These are phyloP conservation scores for Kuraishia piskuri DNA, from an alignment of 805 yeast species.

Conservation along the genomic window DNA sequence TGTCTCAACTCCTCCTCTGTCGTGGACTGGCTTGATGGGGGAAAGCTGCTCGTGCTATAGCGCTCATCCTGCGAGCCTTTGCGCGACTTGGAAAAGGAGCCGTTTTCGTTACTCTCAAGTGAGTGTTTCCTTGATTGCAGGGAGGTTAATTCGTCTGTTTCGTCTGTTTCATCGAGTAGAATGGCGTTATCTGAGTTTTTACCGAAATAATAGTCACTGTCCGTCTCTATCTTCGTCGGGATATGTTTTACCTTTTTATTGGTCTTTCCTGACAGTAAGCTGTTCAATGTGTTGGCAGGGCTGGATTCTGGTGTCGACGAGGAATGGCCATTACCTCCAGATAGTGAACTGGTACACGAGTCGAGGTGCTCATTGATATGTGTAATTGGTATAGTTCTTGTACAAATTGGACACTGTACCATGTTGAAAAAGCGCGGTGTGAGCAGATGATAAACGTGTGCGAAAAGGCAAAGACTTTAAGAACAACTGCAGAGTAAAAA, in stretches of 20 bases:
- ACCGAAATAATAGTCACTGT: not conserved
- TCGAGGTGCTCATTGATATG: conserved; percentile 28
- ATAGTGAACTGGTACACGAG: conserved; percentile 10
- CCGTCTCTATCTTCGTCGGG: not conserved
- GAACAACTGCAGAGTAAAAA: not conserved
- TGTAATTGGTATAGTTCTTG: conserved; percentile 16
- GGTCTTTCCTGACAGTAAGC: conserved; percentile 2
- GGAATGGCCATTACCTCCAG: not conserved
- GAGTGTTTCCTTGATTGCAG: conserved; percentile 3
- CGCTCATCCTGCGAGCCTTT: not conserved
- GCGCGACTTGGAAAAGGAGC: not conserved
- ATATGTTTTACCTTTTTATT: not conserved
- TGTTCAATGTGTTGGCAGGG: not conserved
- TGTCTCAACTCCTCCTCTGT: conserved; percentile 10
- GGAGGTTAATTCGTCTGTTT: not conserved
- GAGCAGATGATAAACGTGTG: not conserved
- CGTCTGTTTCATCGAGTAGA: conserved; percentile 1
- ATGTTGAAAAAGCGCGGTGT: conserved; percentile 8
- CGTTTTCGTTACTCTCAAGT: not conserved
- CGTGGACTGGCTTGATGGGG: not conserved
- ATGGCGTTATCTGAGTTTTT: conserved; percentile 3
- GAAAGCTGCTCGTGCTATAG: not conserved
- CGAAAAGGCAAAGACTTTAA: not conserved
- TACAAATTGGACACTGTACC: conserved; percentile 27
- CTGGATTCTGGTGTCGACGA: not conserved